A percentile compares a stretch with the other conserved stretches of the same genome.
Conservation (phyloP, 208 protist genomes). For the Trypanosoma cruzi region DNA sequence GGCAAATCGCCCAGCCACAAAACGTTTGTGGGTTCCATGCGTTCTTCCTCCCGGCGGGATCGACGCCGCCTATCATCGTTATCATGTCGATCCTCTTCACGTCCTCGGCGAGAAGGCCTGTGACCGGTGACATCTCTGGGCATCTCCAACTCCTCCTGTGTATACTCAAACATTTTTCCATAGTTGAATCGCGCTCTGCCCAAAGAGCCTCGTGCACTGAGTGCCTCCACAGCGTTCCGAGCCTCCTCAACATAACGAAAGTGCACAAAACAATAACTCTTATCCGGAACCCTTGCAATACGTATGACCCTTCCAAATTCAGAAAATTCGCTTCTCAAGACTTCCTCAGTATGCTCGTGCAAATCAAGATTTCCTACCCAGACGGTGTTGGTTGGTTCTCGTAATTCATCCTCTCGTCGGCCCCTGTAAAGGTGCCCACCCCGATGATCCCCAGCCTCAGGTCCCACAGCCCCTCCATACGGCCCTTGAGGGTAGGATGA, state of each 20-base stretch:
- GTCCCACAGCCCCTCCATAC: conserved; percentile 5
- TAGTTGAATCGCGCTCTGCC: conserved; percentile 77
- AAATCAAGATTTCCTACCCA: conserved; percentile 85
- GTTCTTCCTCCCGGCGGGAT: conserved; percentile 53
- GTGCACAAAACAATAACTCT: conserved; percentile 89
- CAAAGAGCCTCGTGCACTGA: conserved; percentile 57
- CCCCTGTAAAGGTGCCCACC: conserved; percentile 18
- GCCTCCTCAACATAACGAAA: conserved; percentile 83
- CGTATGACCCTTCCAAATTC: conserved; percentile 85
- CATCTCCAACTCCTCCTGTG: conserved; percentile 61
- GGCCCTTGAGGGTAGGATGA: conserved; percentile 14
- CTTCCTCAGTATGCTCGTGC: conserved; percentile 44
- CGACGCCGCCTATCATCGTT: conserved; percentile 38
- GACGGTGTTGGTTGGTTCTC: conserved; percentile 88
- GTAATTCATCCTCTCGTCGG: conserved; percentile 36
- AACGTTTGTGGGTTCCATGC: conserved; percentile 71
- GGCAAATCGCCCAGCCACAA: conserved; percentile 83
- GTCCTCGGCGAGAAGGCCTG: conserved; percentile 16
- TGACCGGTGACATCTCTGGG: conserved; percentile 43
- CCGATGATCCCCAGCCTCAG: conserved; percentile 20
- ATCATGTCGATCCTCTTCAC: conserved; percentile 30
- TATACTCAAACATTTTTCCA: conserved; percentile 87
- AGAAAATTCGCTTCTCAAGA: conserved; percentile 56
- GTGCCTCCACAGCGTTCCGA: conserved; percentile 59
- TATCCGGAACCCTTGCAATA: conserved; percentile 62